Evolutionary conservation across 345 rosid genomes (phyloP).

Genomic region (Eucalyptus decipiens): DNA sequence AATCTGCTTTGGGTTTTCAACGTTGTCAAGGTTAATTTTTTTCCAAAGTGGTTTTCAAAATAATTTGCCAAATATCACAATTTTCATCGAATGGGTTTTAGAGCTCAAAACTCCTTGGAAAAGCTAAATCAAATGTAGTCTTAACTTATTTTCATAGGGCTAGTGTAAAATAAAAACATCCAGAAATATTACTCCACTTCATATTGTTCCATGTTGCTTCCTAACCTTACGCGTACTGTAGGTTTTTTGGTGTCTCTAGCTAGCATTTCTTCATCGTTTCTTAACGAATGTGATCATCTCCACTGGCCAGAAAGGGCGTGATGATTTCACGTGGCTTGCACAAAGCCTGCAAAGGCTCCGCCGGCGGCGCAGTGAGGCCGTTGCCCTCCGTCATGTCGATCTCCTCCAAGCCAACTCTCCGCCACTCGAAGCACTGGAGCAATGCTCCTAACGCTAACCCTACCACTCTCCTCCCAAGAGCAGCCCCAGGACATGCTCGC

Average conservation of each 20-base stretch:
- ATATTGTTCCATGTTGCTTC: not conserved
- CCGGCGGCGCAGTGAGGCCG: not conserved
- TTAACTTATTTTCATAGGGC: not conserved
- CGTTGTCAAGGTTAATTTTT: too few species aligned
- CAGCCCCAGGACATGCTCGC: constrained; percentile 10
- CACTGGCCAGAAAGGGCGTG: not conserved
- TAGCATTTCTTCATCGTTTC: not conserved
- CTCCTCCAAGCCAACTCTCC: not conserved
- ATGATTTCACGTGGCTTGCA: not conserved
- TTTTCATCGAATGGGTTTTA: too few species aligned
- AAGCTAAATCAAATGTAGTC: not conserved
- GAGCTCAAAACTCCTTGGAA: too few species aligned
- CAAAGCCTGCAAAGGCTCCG: not conserved
- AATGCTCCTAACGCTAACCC: not conserved
- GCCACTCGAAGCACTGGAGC: constrained; percentile 13
- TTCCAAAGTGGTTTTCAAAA: too few species aligned
- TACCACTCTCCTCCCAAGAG: not conserved
- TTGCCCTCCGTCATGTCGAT: not conserved
- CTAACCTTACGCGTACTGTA: not conserved
- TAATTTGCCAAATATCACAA: too few species aligned
- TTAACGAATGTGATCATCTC: not conserved
- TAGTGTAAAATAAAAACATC: not conserved
- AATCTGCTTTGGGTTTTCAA: too few species aligned
- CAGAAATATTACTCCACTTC: not conserved
- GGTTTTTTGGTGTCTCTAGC: not conserved